phyloP scores from a whole-genome alignment of 2,329 filamentous ascomycete species.

The Fusarium sp. region DNA sequence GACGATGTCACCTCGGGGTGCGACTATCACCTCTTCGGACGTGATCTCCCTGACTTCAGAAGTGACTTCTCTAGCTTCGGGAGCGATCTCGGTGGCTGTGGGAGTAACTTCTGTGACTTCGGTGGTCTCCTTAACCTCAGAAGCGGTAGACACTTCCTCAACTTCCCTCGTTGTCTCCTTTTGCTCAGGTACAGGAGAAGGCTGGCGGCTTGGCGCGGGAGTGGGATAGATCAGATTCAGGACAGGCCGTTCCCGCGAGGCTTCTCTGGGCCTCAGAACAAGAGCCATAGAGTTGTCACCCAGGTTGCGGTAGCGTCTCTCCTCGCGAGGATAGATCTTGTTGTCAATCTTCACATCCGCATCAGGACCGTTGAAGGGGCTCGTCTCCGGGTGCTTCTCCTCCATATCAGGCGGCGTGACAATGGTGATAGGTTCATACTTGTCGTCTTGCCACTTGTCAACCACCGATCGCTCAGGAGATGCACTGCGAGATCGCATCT shows the following conservation, averaged over 20 bases:
- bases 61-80: neutral
- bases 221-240: constrained; percentile 69
- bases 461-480: constrained; percentile 63
- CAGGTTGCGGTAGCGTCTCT: constrained; percentile 50
- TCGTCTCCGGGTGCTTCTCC: constrained; percentile 53
- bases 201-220: constrained; percentile 53
- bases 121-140: constrained; percentile 8
- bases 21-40: constrained; percentile 50
- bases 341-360: constrained; percentile 71
- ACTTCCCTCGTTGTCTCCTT: constrained; percentile 27
- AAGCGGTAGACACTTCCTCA: constrained; percentile 32
- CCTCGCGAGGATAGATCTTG: constrained; percentile 61
- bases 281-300: constrained; percentile 43
- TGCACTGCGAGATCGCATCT: constrained; percentile 60
- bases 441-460: constrained; percentile 59
- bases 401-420: constrained; percentile 64
- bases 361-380: constrained; percentile 64
- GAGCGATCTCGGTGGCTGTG: neutral
- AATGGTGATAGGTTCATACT: constrained; percentile 54
- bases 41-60: neutral
- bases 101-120: neutral
- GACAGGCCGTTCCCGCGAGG: constrained; percentile 63
- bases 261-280: constrained; percentile 57
- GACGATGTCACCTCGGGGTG: constrained; percentile 53
- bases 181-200: constrained; percentile 54